A percentile compares a stretch with the other conserved stretches of the same genome.
Conservation (phyloP, 2,329 filamentous ascomycete genomes). For the Cylindrodendrum hubeiense region DNA sequence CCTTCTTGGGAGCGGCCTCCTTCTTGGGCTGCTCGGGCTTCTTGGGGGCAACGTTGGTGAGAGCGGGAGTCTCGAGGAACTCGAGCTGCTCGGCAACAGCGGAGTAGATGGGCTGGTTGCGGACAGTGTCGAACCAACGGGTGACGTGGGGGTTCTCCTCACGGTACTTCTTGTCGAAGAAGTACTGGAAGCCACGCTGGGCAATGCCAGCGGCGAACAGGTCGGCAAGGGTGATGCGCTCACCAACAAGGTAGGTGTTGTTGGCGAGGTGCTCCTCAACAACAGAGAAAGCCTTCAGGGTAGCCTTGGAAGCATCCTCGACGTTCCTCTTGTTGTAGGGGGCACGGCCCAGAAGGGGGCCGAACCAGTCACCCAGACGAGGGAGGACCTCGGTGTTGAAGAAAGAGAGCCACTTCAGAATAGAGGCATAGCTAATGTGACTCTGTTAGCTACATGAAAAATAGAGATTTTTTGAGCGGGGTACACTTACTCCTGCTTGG, state of each 20-base stretch:
- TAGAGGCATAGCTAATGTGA: constrained; percentile 82
- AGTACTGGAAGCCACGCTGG: constrained; percentile 89
- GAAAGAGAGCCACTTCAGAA: constrained; percentile 98
- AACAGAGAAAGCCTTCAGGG: constrained; percentile 76
- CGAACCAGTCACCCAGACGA: constrained; percentile 83
- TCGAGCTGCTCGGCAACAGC: constrained; percentile 80
- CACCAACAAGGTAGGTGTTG: constrained; percentile 97
- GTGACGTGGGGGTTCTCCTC: constrained; percentile 84
- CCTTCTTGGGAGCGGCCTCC: constrained; percentile 72
- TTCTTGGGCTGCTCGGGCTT: constrained; percentile 81
- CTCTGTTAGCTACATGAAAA: constrained; percentile 39
- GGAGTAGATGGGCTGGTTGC: constrained; percentile 92
- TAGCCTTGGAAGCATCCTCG: constrained; percentile 80
- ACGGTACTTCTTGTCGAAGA: constrained; percentile 94
- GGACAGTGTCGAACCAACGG: constrained; percentile 95
- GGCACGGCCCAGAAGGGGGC: constrained; percentile 83
- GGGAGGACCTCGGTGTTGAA: constrained; percentile 89
- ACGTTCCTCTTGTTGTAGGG: constrained; percentile 99
- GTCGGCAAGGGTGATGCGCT: constrained; percentile 97
- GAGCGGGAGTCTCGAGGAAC: constrained; percentile 86
- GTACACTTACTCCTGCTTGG: constrained; percentile 94
- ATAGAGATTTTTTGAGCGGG: neutral
- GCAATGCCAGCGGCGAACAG: constrained; percentile 85
- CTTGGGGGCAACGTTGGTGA: constrained; percentile 77
- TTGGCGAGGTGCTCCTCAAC: constrained; percentile 89